Conservation (phyloP, 768 basidiomycete species). For the Suillus occidentalis region DNA sequence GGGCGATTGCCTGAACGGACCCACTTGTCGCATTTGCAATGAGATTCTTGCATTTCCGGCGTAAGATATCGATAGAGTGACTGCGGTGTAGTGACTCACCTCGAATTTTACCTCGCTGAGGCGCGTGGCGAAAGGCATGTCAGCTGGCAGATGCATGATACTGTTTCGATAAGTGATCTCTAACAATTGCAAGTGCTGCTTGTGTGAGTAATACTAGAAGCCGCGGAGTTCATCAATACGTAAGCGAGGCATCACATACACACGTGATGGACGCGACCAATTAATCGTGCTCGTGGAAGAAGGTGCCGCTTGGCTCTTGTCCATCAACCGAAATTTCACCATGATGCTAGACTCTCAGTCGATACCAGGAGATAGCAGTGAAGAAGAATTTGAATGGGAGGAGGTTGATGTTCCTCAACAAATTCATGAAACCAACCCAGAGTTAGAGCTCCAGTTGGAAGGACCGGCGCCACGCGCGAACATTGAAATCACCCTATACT, state of each 20-base stretch:
- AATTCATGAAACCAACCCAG: constrained; percentile 14
- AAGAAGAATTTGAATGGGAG: constrained; percentile 82
- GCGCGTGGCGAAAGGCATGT: not conserved
- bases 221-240: constrained; percentile 2
- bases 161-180: not conserved
- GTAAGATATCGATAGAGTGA: not conserved
- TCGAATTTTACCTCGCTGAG: constrained; percentile 17
- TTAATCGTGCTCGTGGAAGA: constrained; percentile 2
- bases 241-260: constrained; percentile 9
- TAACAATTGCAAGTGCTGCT: no score
- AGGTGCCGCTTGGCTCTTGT: not conserved
- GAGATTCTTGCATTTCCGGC: constrained; percentile 13
- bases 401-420: constrained; percentile 59
- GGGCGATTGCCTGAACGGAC: constrained; percentile 15
- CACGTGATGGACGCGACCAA: constrained; percentile 23
- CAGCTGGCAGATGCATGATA: not conserved
- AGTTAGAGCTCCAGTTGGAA: constrained; percentile 26
- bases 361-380: constrained; percentile 35
- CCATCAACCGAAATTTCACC: not conserved
- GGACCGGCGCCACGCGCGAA: constrained; percentile 40
- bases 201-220: not conserved
- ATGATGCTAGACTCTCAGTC: constrained; percentile 21
- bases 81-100: constrained; percentile 13
- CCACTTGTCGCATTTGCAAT: constrained; percentile 13
- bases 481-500: constrained; percentile 74